These are phyloP conservation scores for Xylariaceae sp. DNA, from an alignment of 2,329 filamentous ascomycete species.

Conservation along the genomic window DNA sequence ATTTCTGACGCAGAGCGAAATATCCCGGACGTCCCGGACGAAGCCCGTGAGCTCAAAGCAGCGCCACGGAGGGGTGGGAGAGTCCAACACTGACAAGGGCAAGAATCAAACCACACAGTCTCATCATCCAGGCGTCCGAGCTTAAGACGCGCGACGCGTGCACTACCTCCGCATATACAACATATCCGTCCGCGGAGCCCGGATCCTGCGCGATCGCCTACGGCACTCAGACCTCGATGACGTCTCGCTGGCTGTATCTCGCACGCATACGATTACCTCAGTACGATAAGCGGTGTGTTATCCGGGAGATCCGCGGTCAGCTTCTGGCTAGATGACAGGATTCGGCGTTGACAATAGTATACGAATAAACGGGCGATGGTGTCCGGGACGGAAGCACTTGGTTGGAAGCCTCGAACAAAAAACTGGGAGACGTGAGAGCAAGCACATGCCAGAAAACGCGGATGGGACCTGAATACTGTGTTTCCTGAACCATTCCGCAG, in stretches of 20 bases:
- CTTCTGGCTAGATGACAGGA: too few relatives aligned
- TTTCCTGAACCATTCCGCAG: constrained; percentile 9
- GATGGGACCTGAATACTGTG: constrained; percentile 10
- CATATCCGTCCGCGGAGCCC: constrained; percentile 51
- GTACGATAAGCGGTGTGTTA: constrained; percentile 20
- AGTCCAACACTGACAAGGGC: constrained; percentile 50
- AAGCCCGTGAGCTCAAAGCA: constrained; percentile 46
- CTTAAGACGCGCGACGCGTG: constrained; percentile 49
- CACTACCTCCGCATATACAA: constrained; percentile 51
- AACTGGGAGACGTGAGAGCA: constrained; percentile 41
- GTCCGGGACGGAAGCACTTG: constrained; percentile 32
- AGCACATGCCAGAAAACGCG: constrained; percentile 8
- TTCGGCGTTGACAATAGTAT: too few relatives aligned
- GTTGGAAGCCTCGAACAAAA: constrained; percentile 41
- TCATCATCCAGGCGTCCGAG: background rate
- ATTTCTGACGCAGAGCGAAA: constrained; percentile 61
- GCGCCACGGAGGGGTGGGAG: constrained; percentile 62
- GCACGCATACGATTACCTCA: constrained; percentile 57
- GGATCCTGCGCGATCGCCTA: constrained; percentile 32
- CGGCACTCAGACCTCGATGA: constrained; percentile 17
- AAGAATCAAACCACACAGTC: background rate
- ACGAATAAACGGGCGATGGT: constrained; percentile 38
- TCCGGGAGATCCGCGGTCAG: too few relatives aligned
- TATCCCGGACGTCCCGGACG: constrained; percentile 53
- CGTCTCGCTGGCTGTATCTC: constrained; percentile 30